phyloP scores from a whole-genome alignment of 2,329 filamentous ascomycete species.

The Aspergillus oerlinghausenensis region DNA sequence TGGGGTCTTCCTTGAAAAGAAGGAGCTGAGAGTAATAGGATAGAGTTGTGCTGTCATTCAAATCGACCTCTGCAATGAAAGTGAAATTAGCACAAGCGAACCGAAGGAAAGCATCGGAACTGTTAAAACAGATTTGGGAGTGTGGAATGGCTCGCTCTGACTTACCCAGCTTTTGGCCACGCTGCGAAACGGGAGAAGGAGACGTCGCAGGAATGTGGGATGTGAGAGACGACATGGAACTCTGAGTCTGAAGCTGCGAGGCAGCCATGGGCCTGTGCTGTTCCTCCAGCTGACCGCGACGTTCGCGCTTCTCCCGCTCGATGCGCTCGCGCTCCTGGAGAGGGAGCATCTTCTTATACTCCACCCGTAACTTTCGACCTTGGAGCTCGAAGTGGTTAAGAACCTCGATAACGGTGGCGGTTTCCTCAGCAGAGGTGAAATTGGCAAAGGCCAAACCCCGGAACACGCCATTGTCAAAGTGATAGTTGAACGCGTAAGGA shows the following conservation, averaged over 20 bases:
- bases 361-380: slow-evolving; percentile 87
- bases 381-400: slow-evolving; percentile 96
- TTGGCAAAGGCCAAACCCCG: slow-evolving; percentile 95
- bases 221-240: slow-evolving; percentile 76
- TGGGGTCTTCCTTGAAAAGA: slow-evolving; percentile 76
- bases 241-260: slow-evolving; percentile 71
- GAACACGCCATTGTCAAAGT: slow-evolving; percentile 98
- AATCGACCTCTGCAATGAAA: slow-evolving; percentile 63
- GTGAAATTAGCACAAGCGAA: slow-evolving; percentile 6
- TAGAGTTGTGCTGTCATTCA: slow-evolving; percentile 85
- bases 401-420: slow-evolving; percentile 81
- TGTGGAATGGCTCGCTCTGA: not conserved
- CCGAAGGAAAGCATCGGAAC: not conserved
- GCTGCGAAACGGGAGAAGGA: slow-evolving; percentile 63
- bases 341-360: slow-evolving; percentile 99
- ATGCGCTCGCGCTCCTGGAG: slow-evolving; percentile 92
- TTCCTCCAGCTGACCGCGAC: slow-evolving; percentile 91
- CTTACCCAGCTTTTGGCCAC: slow-evolving; percentile 36
- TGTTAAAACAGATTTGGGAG: not conserved
- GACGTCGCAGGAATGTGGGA: slow-evolving; percentile 61
- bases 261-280: slow-evolving; percentile 73
- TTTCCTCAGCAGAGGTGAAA: slow-evolving; percentile 94
- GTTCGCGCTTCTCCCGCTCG: slow-evolving; percentile 93
- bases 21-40: slow-evolving; percentile 86
- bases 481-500: slow-evolving; percentile 98